Conservation (phyloP, 2,329 filamentous ascomycete species). For the Penicillium frequentans region DNA sequence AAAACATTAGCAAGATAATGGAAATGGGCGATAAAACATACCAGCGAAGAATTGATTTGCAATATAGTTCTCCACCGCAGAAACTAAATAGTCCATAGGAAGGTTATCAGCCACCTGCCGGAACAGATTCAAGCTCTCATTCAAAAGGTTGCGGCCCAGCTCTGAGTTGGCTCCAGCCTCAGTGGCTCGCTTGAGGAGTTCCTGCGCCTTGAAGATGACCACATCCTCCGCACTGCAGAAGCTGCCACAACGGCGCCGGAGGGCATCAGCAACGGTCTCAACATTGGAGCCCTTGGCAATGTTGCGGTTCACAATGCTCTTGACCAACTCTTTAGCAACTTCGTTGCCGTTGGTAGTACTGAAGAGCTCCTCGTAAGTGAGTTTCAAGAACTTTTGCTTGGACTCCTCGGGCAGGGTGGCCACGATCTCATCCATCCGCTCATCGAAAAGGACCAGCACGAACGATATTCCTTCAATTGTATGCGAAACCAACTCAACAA, state of each 20-base stretch:
- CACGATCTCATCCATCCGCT: conserved; percentile 86
- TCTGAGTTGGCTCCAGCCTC: conserved; percentile 76
- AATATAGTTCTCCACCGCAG: conserved; percentile 77
- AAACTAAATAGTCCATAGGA: conserved; percentile 74
- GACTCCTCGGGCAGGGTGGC: conserved; percentile 69
- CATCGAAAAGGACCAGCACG: conserved; percentile 90
- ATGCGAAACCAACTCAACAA: conserved; percentile 81
- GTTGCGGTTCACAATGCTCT: conserved; percentile 96
- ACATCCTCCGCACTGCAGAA: conserved; percentile 98
- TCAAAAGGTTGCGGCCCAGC: conserved; percentile 73
- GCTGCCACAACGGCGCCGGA: conserved; percentile 87
- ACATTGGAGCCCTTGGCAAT: conserved; percentile 97
- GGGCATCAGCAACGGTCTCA: conserved; percentile 93
- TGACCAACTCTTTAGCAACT: conserved; percentile 89
- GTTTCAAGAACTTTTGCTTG: conserved; percentile 67
- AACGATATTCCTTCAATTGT: conserved; percentile 98
- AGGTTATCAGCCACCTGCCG: conserved; percentile 83
- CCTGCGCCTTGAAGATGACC: conserved; percentile 96
- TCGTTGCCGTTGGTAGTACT: conserved; percentile 77
- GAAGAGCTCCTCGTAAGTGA: conserved; percentile 89
- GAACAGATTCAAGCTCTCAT: conserved; percentile 86
- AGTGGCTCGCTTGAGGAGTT: conserved; percentile 83
- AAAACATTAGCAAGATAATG: conserved; percentile 1
- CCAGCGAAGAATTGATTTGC: conserved; percentile 83
- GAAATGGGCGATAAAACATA: conserved; percentile 27